phyloP scores from a whole-genome alignment of 1,284 basidiomycete genomes.

The Ceratobasidium theobromae region DNA sequence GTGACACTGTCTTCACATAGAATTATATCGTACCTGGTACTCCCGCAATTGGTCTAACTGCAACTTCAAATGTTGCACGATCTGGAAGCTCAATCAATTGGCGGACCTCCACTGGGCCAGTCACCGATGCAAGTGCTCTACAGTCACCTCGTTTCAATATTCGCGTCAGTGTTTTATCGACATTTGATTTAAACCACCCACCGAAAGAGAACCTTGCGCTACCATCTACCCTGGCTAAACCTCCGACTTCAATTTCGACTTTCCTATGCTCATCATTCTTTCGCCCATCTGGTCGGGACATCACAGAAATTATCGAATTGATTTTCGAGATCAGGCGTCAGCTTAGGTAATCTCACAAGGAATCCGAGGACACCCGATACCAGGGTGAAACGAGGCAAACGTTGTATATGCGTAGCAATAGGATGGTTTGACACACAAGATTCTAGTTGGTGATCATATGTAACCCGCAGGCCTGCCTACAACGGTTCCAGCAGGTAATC shows the following conservation, averaged over 20 bases:
- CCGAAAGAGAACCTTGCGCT: conserved; percentile 67
- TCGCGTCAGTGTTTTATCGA: not conserved
- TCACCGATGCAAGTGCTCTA: conserved; percentile 62
- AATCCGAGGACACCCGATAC: conserved; percentile 21
- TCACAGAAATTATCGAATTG: not conserved
- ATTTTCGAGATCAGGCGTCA: not conserved
- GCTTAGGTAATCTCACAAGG: not conserved
- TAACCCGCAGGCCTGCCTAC: not conserved
- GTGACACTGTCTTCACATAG: not conserved
- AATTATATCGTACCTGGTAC: conserved; percentile 49
- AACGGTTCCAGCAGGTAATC: not conserved
- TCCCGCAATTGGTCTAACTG: conserved; percentile 63
- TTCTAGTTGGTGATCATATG: too few species aligned
- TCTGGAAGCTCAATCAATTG: conserved; percentile 64
- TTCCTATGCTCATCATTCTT: conserved; percentile 25
- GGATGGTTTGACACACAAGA: not conserved
- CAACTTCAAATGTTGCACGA: conserved; percentile 70
- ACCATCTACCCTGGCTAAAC: conserved; percentile 61
- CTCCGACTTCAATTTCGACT: conserved; percentile 35
- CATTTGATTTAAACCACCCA: conserved; percentile 39
- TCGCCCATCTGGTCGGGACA: conserved; percentile 30
- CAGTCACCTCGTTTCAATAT: conserved; percentile 47
- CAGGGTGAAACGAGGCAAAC: not conserved
- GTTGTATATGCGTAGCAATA: not conserved
- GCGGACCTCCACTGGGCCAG: conserved; percentile 69